phyloP scores from a whole-genome alignment of 345 rosid species.

The Ricinus communis region DNA sequence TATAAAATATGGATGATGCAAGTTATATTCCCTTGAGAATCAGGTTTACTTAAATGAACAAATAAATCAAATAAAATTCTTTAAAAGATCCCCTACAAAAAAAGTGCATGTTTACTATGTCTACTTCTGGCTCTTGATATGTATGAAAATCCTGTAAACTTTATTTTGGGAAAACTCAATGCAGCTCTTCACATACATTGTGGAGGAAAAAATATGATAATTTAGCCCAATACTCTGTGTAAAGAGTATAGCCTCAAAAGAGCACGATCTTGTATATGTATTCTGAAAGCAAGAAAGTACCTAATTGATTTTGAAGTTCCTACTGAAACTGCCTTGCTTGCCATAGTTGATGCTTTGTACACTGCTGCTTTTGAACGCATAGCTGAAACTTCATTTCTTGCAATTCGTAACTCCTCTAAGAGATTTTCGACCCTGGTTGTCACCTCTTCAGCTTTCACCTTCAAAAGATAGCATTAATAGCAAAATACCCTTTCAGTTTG shows the following conservation, averaged over 20 bases:
- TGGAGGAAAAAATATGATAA: not conserved
- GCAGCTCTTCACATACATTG: not conserved
- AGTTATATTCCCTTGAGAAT: not conserved
- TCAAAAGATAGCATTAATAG: slow-evolving; percentile 23
- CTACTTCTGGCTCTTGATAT: slow-evolving; percentile 1
- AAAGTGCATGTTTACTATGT: not conserved
- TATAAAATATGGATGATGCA: not conserved
- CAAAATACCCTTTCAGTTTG: slow-evolving; percentile 9
- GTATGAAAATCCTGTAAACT: not conserved
- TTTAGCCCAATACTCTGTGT: not conserved
- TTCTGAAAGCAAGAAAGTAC: slow-evolving; percentile 29
- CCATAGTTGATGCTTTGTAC: slow-evolving; percentile 64
- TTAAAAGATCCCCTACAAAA: not conserved
- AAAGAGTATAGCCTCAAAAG: slow-evolving; percentile 1
- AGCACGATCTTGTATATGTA: not conserved
- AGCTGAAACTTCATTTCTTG: slow-evolving; percentile 68
- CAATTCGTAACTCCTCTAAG: slow-evolving; percentile 64
- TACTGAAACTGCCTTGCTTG: slow-evolving; percentile 59
- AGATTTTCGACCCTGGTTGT: slow-evolving; percentile 75
- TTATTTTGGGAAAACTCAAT: not conserved
- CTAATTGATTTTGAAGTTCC: slow-evolving; percentile 60
- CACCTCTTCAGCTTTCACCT: slow-evolving; percentile 96
- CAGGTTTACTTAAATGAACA: not conserved
- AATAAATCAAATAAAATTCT: not conserved
- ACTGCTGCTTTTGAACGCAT: slow-evolving; percentile 78